phyloP scores from a whole-genome alignment of 2,329 filamentous ascomycete species.

The Ascochyta viciae-villosae region DNA sequence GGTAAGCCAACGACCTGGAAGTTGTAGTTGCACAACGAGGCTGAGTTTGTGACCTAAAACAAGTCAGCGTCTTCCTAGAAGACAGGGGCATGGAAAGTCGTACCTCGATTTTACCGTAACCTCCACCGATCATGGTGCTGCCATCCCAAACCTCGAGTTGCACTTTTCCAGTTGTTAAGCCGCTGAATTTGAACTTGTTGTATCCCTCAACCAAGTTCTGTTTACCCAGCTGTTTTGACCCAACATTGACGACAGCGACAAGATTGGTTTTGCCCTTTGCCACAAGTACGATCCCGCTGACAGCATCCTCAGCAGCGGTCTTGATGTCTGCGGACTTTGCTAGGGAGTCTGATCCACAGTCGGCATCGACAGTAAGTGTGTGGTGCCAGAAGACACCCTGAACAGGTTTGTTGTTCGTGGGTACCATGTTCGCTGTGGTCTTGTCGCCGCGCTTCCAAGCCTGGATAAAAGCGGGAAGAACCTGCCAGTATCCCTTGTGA shows the following conservation, averaged over 20 bases:
- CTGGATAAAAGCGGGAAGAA: slow-evolving; percentile 47
- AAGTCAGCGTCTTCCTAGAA: background rate
- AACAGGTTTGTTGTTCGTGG: slow-evolving; percentile 21
- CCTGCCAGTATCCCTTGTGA: slow-evolving; percentile 47
- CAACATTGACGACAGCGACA: slow-evolving; percentile 33
- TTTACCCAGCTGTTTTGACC: slow-evolving; percentile 23
- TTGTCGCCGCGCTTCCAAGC: slow-evolving; percentile 47
- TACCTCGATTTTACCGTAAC: slow-evolving; percentile 17
- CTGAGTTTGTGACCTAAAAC: background rate
- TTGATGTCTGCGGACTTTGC: slow-evolving; percentile 27
- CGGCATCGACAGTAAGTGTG: slow-evolving; percentile 35
- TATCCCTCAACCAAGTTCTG: slow-evolving; percentile 21
- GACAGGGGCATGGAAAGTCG: background rate
- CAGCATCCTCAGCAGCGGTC: slow-evolving; percentile 17
- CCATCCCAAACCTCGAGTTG: slow-evolving; percentile 36
- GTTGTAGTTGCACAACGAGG: slow-evolving; percentile 9
- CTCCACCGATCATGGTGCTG: slow-evolving; percentile 29
- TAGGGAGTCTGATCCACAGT: slow-evolving; percentile 54
- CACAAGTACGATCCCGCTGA: slow-evolving; percentile 23
- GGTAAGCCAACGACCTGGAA: slow-evolving; percentile 9
- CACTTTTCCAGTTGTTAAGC: slow-evolving; percentile 30
- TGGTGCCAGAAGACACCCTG: slow-evolving; percentile 33
- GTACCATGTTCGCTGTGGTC: slow-evolving; percentile 29
- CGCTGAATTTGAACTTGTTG: slow-evolving; percentile 32
- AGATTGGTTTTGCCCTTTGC: slow-evolving; percentile 23